Conservation (phyloP, 2,329 filamentous ascomycete genomes). For the Gremmenia infestans region DNA sequence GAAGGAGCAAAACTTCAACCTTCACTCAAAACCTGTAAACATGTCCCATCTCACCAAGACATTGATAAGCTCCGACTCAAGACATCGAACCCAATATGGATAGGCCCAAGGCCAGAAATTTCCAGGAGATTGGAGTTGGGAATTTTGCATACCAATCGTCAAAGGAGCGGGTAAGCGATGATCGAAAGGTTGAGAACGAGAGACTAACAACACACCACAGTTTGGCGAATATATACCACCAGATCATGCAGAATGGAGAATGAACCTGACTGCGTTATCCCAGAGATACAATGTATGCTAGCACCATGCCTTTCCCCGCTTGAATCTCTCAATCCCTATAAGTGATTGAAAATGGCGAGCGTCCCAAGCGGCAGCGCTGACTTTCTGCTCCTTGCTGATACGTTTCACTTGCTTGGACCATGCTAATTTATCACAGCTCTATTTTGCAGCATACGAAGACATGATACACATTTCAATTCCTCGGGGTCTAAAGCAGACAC, state of each 20-base stretch:
- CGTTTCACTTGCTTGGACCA: no score
- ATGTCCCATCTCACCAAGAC: no score
- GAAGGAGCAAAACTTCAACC: no score
- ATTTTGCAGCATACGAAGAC: conserved; percentile 54
- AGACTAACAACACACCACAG: background rate
- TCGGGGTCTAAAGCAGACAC: conserved; percentile 42
- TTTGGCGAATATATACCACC: background rate
- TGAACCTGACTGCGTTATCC: conserved; percentile 55
- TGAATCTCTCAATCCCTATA: no score
- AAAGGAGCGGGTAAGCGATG: background rate
- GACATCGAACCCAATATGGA: no score
- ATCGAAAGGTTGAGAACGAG: background rate
- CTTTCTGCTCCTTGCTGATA: no score
- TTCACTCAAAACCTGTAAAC: no score
- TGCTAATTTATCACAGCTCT: conserved; percentile 39
- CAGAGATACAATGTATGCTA: conserved; percentile 48
- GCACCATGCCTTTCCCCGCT: no score
- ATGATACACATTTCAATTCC: conserved; percentile 54
- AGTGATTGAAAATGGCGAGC: no score
- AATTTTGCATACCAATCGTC: background rate
- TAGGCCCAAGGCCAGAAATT: background rate
- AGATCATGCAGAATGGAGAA: conserved; percentile 34
- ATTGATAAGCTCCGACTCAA: no score
- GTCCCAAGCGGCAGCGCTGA: no score
- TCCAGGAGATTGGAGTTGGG: background rate